Evolutionary conservation across 352 stramenopile species (phyloP).

Genomic region (Phytophthora fragariaefolia): DNA sequence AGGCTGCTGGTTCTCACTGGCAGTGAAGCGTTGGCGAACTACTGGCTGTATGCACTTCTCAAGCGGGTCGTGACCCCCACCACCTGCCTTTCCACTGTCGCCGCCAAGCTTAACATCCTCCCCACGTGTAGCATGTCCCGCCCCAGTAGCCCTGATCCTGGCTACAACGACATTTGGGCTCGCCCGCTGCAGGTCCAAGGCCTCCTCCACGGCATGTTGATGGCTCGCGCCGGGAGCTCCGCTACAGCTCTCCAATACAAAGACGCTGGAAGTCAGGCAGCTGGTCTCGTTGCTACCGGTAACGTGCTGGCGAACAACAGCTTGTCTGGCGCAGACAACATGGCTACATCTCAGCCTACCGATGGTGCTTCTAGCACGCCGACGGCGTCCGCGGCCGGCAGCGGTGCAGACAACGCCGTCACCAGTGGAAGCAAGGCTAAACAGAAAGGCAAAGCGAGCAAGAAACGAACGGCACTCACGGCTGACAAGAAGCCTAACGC

Average conservation of each 20-base stretch:
- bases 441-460: not conserved
- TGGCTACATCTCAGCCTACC: not conserved
- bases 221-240: not conserved
- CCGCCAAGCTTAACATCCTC: too few species aligned
- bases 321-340: not conserved
- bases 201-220: not conserved
- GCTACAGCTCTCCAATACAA: not conserved
- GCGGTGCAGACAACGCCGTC: not conserved
- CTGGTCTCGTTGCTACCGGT: not conserved
- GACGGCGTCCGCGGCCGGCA: not conserved
- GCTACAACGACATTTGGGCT: constrained; percentile 1
- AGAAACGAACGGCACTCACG: not conserved
- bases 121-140: too few species aligned
- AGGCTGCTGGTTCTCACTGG: too few species aligned
- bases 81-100: too few species aligned
- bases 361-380: not conserved
- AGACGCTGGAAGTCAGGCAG: not conserved
- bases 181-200: not conserved
- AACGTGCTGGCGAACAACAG: not conserved
- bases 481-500: not conserved
- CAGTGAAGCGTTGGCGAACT: too few species aligned
- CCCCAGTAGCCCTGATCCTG: not conserved
- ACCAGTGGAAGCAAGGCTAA: not conserved
- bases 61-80: too few species aligned
- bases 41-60: too few species aligned